Conservation (phyloP, 1,139 yeast genomes). For the Zygoascus meyerae region DNA sequence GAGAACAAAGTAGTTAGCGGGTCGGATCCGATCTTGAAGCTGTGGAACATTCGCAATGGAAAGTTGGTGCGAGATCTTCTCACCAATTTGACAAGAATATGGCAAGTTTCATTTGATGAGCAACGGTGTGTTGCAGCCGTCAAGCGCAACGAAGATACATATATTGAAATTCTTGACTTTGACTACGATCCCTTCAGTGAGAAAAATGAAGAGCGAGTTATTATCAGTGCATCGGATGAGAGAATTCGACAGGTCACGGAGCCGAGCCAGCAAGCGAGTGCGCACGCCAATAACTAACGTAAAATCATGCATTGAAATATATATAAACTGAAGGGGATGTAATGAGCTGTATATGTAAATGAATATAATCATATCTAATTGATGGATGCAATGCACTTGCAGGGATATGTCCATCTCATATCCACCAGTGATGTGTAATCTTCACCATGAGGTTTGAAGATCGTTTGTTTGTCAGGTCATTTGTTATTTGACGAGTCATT, state of each 20-base stretch:
- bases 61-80: constrained; percentile 67
- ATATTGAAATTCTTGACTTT: constrained; percentile 80
- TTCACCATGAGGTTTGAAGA: too few relatives aligned
- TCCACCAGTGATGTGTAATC: neutral
- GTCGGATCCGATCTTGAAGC: constrained; percentile 71
- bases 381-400: neutral
- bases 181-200: constrained; percentile 37
- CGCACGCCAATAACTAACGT: too few relatives aligned
- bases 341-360: too few relatives aligned
- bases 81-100: constrained; percentile 71
- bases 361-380: too few relatives aligned
- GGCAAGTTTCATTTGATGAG: constrained; percentile 90
- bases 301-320: too few relatives aligned
- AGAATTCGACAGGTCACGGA: neutral
- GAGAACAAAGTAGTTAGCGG: constrained; percentile 84
- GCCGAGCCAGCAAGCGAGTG: neutral
- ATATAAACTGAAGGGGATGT: too few relatives aligned
- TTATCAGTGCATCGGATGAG: neutral
- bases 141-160: constrained; percentile 62
- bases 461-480: too few relatives aligned
- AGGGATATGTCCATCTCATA: constrained; percentile 7
- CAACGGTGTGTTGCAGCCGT: constrained; percentile 90
- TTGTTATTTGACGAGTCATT: too few relatives aligned
- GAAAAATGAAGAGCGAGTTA: constrained; percentile 2
- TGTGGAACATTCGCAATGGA: constrained; percentile 82